Evolutionary conservation across 345 rosid species (phyloP), one percentile per base, ranked within the genome.

Genomic region (Eucalyptus fibrosa): DNA sequence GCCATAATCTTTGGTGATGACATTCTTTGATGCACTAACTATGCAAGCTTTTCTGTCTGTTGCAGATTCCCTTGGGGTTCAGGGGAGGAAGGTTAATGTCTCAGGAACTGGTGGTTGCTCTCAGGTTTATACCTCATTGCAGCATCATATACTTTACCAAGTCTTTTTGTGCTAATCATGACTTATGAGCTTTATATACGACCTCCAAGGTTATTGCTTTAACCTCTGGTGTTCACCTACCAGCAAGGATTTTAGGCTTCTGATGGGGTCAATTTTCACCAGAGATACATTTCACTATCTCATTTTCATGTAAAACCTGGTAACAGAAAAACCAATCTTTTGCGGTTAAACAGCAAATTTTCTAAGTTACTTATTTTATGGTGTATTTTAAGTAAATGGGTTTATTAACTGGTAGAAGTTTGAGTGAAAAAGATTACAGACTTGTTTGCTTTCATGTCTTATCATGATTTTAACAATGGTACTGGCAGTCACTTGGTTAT

Each of bases 21-120:
- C n/a, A 56, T 42, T 56, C 53, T n/a, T 89, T 40, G 51, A 45
- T 47, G 49, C 17, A 40, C 47, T 77, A 65, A 80, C 47, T 34
- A 50, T 21, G 47, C 85, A 77, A 8, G 59, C 65, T 67, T 59
- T 49, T 65, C 86, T 87, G 59, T 60, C 80, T 92, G 90, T 89
- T 90, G 91, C 96, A 98, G 99, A 98, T 88, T 91, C 96, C 21
- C 97, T 98, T n/a, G 99, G 99, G 50, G 96, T 98, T 91, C 99
- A 98, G 91, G 99, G 99, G 90, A 96, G 99, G 92, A 97, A 94
- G 92, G 96, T 97, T 87, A 62, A 93, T 89, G 92, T 90, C 86
- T 72, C 92, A 15, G 99, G 99, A 87, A 88, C 88, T 69, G 93
- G 92, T 88, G 93, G 91, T 86, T 98, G 99, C 93, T 95, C 86